Evolutionary conservation across 2,329 filamentous ascomycete species (phyloP), one percentile per base, ranked within the genome.

Genomic region (Arthrocladium fulminans): DNA sequence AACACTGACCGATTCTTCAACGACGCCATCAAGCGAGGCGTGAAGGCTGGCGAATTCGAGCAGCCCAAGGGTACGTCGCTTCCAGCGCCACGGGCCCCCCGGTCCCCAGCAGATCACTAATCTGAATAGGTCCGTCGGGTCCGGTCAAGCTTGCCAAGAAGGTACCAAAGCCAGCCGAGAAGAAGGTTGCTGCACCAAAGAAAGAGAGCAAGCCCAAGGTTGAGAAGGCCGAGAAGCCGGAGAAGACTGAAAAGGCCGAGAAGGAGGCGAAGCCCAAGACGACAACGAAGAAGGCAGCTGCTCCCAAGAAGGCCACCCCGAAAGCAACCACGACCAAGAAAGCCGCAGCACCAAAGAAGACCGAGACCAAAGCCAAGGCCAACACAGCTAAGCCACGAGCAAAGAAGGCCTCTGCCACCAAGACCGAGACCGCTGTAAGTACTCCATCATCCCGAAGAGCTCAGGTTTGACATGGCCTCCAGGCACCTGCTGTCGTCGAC

Each of bases 111-210:
- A 47, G 15, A 15, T 22, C 47, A 62, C 51, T 49, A 32, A 24
- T 45, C 47, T 30, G 39, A 50, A 45, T 51, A 88, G 84, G 85
- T 61, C 77, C 87, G 51, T 95, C 88, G 55, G 88, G 88, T 52
- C 85, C 87, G 58, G 88, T 92, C 70, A 95, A 95, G 83, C 83
- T 95, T 52, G 84, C 84, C 51, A 90, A 90, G 81, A 88, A 88
- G 75, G 76, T 78, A 48, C 61, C 66, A 41, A 67, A 75, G 67
- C 65, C 72, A 47, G 65, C 67, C 51, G 68, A 67, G 63, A 63
- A 65, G 52, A 66, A 68, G 54, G 49, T 60, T 38, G 55, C 59
- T 42, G 54, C 61, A 40, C 46, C 58, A 17, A 65, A 65, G 59
- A 24, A 54, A 55, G 44, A 47, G 37, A 61, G 47, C 19, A 48